Evolutionary conservation across 179 eudicot species (phyloP).

Genomic region (Camellia oleifera): DNA sequence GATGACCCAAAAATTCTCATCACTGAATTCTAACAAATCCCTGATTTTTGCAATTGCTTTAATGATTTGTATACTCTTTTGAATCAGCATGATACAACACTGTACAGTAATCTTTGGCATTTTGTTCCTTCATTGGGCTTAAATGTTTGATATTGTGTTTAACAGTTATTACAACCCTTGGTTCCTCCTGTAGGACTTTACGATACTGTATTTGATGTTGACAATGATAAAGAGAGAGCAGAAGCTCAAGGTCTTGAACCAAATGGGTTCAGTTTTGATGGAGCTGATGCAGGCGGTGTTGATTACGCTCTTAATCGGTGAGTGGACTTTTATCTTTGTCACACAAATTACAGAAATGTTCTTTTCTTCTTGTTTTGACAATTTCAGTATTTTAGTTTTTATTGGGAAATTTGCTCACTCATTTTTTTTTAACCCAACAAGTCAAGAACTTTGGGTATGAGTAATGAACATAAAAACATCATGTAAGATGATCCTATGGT

Average conservation of each 20-base stretch:
- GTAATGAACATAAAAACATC: not conserved
- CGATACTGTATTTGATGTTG: slow-evolving; percentile 95
- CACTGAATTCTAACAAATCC: too few species aligned
- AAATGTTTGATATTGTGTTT: too few species aligned
- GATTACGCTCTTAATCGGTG: slow-evolving; percentile 94
- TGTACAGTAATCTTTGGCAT: too few species aligned
- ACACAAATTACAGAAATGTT: not conserved
- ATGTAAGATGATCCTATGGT: not conserved
- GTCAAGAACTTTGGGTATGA: too few species aligned
- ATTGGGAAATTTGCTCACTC: not conserved
- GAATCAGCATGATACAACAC: too few species aligned
- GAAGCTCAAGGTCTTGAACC: slow-evolving; percentile 78
- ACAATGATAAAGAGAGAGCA: slow-evolving; percentile 93
- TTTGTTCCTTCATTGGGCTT: not conserved
- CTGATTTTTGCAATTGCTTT: too few species aligned
- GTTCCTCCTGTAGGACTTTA: slow-evolving; percentile 59
- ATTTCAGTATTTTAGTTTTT: not conserved
- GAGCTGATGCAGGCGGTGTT: slow-evolving; percentile 83
- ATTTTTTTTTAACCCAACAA: not conserved
- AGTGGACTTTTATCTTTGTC: slow-evolving; percentile 17
- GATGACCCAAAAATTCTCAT: too few species aligned
- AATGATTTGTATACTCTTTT: too few species aligned
- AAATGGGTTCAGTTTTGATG: slow-evolving; percentile 95
- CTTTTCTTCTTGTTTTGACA: not conserved
- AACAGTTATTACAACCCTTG: too few species aligned